These are phyloP conservation scores for Sonneratia alba DNA, from an alignment of 345 rosid genomes.

Conservation along the genomic window DNA sequence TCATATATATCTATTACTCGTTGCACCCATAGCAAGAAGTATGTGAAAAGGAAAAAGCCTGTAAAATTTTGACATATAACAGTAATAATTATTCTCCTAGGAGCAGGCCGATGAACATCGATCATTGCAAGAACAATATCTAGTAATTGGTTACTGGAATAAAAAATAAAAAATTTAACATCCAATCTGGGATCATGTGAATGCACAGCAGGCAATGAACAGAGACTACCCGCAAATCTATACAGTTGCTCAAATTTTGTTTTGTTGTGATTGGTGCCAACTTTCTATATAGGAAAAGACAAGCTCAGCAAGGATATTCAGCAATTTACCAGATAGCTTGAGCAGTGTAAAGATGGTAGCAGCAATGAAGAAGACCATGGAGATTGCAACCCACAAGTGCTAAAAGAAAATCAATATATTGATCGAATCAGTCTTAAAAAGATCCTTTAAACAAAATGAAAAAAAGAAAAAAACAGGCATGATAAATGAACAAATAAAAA, in stretches of 20 bases:
- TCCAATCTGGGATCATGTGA: not conserved
- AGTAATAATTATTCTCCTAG: no score
- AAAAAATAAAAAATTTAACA: no score
- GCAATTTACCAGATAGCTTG: constrained; percentile 71
- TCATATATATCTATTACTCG: not conserved
- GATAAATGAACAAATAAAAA: not conserved
- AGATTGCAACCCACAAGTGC: constrained; percentile 97
- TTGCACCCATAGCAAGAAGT: not conserved
- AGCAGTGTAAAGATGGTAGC: constrained; percentile 84
- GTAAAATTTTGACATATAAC: not conserved
- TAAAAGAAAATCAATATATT: constrained; percentile 19
- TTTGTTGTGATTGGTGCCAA: not conserved
- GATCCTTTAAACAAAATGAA: not conserved
- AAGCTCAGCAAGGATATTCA: not conserved
- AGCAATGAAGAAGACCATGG: constrained; percentile 92
- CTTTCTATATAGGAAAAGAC: not conserved
- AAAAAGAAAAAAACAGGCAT: not conserved
- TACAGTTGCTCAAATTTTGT: not conserved
- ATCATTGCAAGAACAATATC: not conserved
- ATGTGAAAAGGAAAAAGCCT: not conserved
- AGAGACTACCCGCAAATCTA: not conserved
- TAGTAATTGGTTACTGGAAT: not conserved
- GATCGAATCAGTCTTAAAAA: constrained; percentile 4
- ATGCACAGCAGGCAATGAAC: not conserved
- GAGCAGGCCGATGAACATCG: not conserved